Base-by-base conservation (phyloP, 208 protist species). In the Trypanosomatidae sp. region DNA sequence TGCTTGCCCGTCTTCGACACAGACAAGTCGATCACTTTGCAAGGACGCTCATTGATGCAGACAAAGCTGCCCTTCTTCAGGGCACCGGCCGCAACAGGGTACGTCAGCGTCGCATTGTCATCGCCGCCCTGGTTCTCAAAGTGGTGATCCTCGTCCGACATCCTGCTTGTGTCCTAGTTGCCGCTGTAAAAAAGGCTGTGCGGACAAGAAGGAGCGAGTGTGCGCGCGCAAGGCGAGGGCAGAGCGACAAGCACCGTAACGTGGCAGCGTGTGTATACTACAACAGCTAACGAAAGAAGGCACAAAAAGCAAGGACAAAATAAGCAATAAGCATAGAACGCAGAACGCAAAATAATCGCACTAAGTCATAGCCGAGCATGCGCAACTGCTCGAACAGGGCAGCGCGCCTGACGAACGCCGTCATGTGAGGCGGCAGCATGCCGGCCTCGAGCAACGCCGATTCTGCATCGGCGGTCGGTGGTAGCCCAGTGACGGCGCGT, bases 1-100 rank as follows among this genome's bases (percentile, higher is more conserved):
- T 99, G 97, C 81, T 99, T 99, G 53, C 97, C 97, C 42, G 96
- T 98, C 81, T 98, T 99, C 30, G 97, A 98, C 18, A 96, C 98
- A 38, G 88, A 97, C 61, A 97, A 89, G 54, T 98, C 96, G 49
- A 98, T 94, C 33, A 99, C 84, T 73, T 98, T 98, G 80, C 96
- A 98, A 41, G 97, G 96, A 19, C 71, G 71, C 44, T 61, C 54
- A 54, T 96, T 93, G 50, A 96, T 94, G 56, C 74, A 75, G 38
- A 93, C 55, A 54, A 89, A 83, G 24, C 77, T 76, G 25, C 84
- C 84, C 64, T 96, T 96, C 62, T 93, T 94, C 27, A 96, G 53
- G 7, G 77, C 71, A 44, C 89, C 89, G 50, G 83, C 79, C 33
- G 85, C 63, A 41, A 83, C 53, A 8, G 88, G 88, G 66, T 85